Evolutionary conservation across 805 yeast species (phyloP).

Genomic region (Wickerhamomyces kurtzmanii): DNA sequence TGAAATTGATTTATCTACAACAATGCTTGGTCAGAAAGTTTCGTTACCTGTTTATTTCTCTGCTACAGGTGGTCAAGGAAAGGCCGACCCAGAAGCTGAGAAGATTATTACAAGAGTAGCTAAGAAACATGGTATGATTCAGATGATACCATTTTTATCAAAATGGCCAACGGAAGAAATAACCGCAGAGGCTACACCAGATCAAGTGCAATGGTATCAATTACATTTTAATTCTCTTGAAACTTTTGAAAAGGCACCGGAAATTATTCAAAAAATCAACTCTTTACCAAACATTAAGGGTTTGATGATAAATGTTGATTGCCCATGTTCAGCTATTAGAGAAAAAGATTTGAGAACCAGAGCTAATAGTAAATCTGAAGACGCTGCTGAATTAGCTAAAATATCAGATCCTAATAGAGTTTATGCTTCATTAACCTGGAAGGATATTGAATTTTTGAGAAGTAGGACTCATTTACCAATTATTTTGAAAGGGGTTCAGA

Average conservation of each 20-base stretch:
- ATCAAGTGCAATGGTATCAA: constrained; percentile 30
- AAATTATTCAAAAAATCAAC: constrained; percentile 24
- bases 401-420: constrained; percentile 39
- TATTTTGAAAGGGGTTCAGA: constrained; percentile 48
- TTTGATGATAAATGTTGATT: constrained; percentile 39
- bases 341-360: constrained; percentile 31
- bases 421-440: constrained; percentile 16
- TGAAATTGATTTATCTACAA: constrained; percentile 25
- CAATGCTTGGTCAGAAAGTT: constrained; percentile 30
- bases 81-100: constrained; percentile 35
- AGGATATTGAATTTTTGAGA: constrained; percentile 16
- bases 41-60: constrained; percentile 30
- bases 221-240: constrained; percentile 31
- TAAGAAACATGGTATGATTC: constrained; percentile 26
- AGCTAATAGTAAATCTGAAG: constrained; percentile 34
- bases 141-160: constrained; percentile 31
- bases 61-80: constrained; percentile 31
- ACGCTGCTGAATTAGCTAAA: constrained; percentile 43
- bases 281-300: constrained; percentile 26
- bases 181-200: constrained; percentile 26
- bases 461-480: constrained; percentile 28
- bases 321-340: constrained; percentile 37
- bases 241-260: constrained; percentile 19
- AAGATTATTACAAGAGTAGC: constrained; percentile 26
- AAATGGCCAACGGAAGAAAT: constrained; percentile 28